Base-by-base conservation (phyloP, 306 rosid genomes). In the Glycine soja region DNA sequence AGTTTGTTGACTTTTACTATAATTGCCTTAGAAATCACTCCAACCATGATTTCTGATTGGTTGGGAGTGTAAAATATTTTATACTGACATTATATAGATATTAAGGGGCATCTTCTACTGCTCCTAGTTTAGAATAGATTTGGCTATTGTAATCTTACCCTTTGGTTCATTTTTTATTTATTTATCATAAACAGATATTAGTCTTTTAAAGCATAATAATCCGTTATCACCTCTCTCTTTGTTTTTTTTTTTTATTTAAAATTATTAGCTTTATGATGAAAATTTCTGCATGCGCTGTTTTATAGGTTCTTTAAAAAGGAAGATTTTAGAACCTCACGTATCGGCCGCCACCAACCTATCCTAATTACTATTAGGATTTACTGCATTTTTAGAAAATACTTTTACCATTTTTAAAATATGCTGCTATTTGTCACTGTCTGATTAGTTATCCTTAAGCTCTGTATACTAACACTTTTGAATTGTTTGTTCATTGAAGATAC, bases 401-500 rank as follows among this genome's bases (percentile, higher is more conserved):
- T 42, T 38, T 47, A 11, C 80, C 18, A 54, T 68, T 75, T 54
- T n/a, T 19, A 6, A 32, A 10, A 57, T 57, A 38, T 58, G 52
- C 80, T 68, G 30, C 24, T 61, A 50, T 1, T 82, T 52, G 38
- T 74, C 5, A 5, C 32, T 42, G 24, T 70, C 8, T 43, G 62
- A 61, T 43, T 24, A 12, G 34, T 69, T 56, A 45, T 10, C 42
- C 14, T 68, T 70, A n/a, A 6, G 48, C 74, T 78, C 72, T 16
- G 9, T 65, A 10, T 57, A 10, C 83, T 90, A 77, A 85, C 71
- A 78, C 82, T 83, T 57, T 71, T 64, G 32, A 10, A 56, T 80
- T 47, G 83, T 85, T 73, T 83, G 75, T 78, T 79, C 72, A 67
- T 78, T 88, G 75, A 86, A 96, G 99, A 93, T 96, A 90, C 93